Percentiles rank a stretch among this genome's conserved stretches.
These are phyloP conservation scores for Parastagonospora nodorum DNA, from an alignment of 2,329 filamentous ascomycete species.

Conservation along the genomic window DNA sequence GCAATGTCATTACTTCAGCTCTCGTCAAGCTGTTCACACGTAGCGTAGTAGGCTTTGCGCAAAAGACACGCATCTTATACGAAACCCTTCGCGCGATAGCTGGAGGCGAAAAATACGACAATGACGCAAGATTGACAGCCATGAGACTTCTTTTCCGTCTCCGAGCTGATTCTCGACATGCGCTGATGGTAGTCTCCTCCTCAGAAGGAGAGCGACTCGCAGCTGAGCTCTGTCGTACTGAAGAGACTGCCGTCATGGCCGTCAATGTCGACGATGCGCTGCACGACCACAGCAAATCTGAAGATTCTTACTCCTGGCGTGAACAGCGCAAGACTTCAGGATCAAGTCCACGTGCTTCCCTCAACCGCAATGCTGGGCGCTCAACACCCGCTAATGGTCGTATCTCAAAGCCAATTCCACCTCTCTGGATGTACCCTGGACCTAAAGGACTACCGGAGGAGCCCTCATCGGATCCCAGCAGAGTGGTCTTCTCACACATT, in stretches of 20 bases:
- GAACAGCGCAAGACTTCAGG: constrained; percentile 38
- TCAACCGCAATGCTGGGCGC: constrained; percentile 36
- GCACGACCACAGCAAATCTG: constrained; percentile 27
- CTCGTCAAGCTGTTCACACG: constrained; percentile 78
- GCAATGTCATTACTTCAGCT: constrained; percentile 73
- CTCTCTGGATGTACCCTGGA: constrained; percentile 64
- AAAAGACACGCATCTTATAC: constrained; percentile 62
- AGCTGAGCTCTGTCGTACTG: constrained; percentile 69
- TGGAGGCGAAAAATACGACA: constrained; percentile 35
- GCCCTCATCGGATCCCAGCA: constrained; percentile 55
- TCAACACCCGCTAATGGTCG: constrained; percentile 30
- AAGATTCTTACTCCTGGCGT: constrained; percentile 35
- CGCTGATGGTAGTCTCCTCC: constrained; percentile 71
- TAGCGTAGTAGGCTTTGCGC: constrained; percentile 68
- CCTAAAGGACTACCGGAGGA: constrained; percentile 60
- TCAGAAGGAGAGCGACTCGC: constrained; percentile 77
- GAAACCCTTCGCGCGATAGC: constrained; percentile 43
- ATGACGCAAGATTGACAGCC: constrained; percentile 46
- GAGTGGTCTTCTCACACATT: constrained; percentile 56
- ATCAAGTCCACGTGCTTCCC: constrained; percentile 39
- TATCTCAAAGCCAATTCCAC: constrained; percentile 39
- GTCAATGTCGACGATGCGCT: constrained; percentile 49
- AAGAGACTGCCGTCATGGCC: constrained; percentile 55
- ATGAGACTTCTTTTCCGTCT: constrained; percentile 70
- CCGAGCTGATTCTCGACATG: constrained; percentile 79